phyloP scores from a whole-genome alignment of 257 asterid genomes.

The Misopates orontium region DNA sequence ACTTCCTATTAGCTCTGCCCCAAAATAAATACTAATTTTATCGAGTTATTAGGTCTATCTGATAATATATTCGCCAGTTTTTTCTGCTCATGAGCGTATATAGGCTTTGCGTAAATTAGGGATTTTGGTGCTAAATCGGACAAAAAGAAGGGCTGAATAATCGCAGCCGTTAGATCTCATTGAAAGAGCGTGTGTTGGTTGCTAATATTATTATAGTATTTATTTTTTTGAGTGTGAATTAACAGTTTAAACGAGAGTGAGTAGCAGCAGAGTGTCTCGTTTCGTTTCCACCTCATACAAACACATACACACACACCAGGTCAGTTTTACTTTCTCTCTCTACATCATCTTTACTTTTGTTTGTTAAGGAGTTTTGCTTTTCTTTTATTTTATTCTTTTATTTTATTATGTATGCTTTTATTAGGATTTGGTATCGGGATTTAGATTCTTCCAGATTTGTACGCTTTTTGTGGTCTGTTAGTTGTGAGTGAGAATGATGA shows the following conservation, averaged over 20 bases:
- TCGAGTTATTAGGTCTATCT: too few species aligned
- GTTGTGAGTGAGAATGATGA: conserved; percentile 5
- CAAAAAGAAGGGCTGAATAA: conserved; percentile 14
- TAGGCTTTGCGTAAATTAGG: too few species aligned
- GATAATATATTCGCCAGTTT: too few species aligned
- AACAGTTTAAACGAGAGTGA: conserved; percentile 2
- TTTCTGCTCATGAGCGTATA: too few species aligned
- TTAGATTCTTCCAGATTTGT: neutral
- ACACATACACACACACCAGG: conserved; percentile 36
- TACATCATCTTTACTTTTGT: neutral
- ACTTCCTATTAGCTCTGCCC: too few species aligned
- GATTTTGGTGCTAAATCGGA: neutral
- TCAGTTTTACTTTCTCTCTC: conserved; percentile 25
- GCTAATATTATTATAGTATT: conserved; percentile 16
- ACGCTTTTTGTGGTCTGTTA: conserved; percentile 11
- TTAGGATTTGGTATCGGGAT: conserved; percentile 1
- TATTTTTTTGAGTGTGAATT: neutral
- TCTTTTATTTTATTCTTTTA: neutral
- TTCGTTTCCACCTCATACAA: conserved; percentile 49
- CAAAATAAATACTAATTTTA: neutral
- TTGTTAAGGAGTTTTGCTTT: conserved; percentile 9
- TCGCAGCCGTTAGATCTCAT: conserved; percentile 30
- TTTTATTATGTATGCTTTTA: neutral
- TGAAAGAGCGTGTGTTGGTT: conserved; percentile 3
- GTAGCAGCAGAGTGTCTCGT: conserved; percentile 32